A percentile compares a stretch with the other conserved stretches of the same genome.
Conservation (phyloP, 495 filamentous ascomycete species). For the Podospora pseudopauciseta region DNA sequence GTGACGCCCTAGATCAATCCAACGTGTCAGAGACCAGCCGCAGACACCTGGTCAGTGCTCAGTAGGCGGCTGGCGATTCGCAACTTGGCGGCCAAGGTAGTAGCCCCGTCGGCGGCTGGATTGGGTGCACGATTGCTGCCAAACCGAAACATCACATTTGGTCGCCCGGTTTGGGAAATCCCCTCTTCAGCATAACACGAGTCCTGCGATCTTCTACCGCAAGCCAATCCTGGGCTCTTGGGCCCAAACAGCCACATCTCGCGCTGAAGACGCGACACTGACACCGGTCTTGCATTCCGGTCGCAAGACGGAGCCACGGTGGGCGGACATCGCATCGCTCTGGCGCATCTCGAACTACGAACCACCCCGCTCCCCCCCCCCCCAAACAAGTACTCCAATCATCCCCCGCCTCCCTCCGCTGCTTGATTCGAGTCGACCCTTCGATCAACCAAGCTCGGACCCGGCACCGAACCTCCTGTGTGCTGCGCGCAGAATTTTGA, state of each 20-base stretch:
- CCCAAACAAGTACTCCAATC: conserved; percentile 3
- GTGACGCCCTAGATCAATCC: too few relatives aligned
- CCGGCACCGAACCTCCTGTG: background rate
- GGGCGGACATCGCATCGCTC: conserved; percentile 1
- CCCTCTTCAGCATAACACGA: background rate
- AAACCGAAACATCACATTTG: conserved; percentile 6
- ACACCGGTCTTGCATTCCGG: background rate
- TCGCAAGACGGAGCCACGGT: background rate
- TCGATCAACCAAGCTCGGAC: background rate
- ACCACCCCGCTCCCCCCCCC: conserved; percentile 4
- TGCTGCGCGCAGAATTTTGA: background rate
- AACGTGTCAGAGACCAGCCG: background rate
- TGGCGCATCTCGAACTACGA: background rate
- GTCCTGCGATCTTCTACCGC: background rate
- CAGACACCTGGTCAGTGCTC: conserved; percentile 11
- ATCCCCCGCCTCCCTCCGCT: conserved; percentile 12
- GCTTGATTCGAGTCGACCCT: conserved; percentile 1
- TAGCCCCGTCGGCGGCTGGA: conserved; percentile 1
- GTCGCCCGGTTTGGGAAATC: background rate
- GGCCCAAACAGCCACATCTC: conserved; percentile 4
- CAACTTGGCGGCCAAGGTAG: background rate
- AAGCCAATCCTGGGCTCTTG: conserved; percentile 7
- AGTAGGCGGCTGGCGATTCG: conserved; percentile 5
- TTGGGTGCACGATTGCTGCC: conserved; percentile 13
- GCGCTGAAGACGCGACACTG: background rate